Evolutionary conservation across 2,329 filamentous ascomycete species (phyloP), one percentile per base, ranked within the genome.

Genomic region (Cytospora leucostoma): DNA sequence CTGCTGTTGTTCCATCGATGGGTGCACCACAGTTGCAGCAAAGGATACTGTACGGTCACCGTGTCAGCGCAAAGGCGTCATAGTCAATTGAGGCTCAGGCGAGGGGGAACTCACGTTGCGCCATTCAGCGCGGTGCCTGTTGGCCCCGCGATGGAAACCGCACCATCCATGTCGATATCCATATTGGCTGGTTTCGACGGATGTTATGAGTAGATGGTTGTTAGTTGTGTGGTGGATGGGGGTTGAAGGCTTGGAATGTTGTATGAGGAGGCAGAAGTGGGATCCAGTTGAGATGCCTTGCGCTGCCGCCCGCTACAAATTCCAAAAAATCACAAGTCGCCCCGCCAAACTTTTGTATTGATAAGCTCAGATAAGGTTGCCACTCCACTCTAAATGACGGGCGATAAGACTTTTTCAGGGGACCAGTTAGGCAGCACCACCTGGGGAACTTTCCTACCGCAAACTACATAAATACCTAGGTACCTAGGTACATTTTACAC

Each of bases 21-120:
- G 94, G 89, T 65, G 92, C 93, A 73, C 94, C 95, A 77, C 95
- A 99, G 83, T 98, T 97, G 81, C 92, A 97, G 79, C 95, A 99
- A 64, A 99, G 90, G 74, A 98, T 97, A n/a, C 88, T 91, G 65
- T 33, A 53, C 57, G 33, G 17, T 55, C 5, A 50, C 38, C 33
- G 27, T 21, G 35, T 51, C 53, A 61, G 60, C 33, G 3, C 27
- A 44, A 53, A 15, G 4, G 21, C 40, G 33, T 21, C 15, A 10
- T 33, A 10, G 49, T 19, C 33, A 44, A 40, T 37, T 33, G 55
- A 40, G 19, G 8, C 21, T 33, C 55, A 40, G 19, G 8, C 21
- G 21, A 52, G 34, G 38, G n/a, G 34, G 35, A 37, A 75, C 77
- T 71, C 69, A 79, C 78, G 78, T 80, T 65, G 78, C 78, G 64